Evolutionary conservation across 1,284 basidiomycete species (phyloP).

Genomic region (Rhodotorula sp.): DNA sequence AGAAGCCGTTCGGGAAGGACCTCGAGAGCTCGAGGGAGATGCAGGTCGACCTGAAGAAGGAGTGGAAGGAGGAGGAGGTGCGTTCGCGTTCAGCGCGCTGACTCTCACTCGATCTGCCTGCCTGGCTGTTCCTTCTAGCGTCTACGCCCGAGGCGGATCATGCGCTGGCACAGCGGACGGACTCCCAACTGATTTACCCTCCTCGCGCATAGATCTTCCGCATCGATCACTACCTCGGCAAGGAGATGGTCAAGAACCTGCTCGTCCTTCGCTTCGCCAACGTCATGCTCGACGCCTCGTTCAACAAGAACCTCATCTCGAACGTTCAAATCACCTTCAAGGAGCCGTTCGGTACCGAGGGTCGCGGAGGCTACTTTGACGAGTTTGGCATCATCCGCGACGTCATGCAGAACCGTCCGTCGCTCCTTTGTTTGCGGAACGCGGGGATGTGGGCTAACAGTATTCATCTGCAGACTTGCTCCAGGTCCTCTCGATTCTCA

Average conservation of each 20-base stretch:
- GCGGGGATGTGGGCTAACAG: background rate
- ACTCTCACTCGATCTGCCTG: too few species aligned
- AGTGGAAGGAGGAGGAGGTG: slow-evolving; percentile 84
- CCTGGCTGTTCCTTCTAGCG: background rate
- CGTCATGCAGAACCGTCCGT: slow-evolving; percentile 91
- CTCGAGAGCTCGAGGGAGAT: slow-evolving; percentile 79
- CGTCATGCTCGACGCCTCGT: slow-evolving; percentile 75
- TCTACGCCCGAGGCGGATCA: background rate
- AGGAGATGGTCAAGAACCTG: slow-evolving; percentile 98
- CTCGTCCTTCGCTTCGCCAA: slow-evolving; percentile 93
- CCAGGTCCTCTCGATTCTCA: slow-evolving; percentile 85
- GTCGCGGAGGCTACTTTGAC: slow-evolving; percentile 96
- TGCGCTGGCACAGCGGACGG: too few species aligned
- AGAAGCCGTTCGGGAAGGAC: slow-evolving; percentile 96
- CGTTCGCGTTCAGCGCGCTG: background rate
- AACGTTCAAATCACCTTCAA: slow-evolving; percentile 99
- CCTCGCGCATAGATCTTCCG: slow-evolving; percentile 67
- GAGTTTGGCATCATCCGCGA: slow-evolving; percentile 98
- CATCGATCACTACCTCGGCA: slow-evolving; percentile 96
- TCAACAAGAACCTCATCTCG: slow-evolving; percentile 91
- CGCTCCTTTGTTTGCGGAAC: background rate
- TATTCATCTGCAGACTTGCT: slow-evolving; percentile 65
- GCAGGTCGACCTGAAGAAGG: slow-evolving; percentile 71
- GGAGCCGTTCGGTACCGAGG: slow-evolving; percentile 95
- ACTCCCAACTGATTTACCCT: background rate